Percentiles rank a stretch among this genome's conserved stretches.
These are phyloP conservation scores for Exophiala mesophila DNA, from an alignment of 2,329 filamentous ascomycete species.

Conservation along the genomic window DNA sequence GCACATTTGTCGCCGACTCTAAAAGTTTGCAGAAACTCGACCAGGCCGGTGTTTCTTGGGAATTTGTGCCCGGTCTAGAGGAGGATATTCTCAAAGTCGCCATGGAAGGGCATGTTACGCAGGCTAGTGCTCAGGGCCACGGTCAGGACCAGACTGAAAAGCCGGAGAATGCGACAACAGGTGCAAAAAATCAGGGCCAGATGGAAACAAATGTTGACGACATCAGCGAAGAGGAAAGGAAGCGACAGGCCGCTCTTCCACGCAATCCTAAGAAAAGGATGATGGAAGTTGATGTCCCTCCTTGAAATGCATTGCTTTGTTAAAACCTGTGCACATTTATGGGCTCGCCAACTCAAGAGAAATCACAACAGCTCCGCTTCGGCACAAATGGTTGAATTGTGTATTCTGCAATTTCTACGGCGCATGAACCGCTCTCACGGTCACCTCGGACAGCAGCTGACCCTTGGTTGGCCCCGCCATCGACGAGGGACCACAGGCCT, in stretches of 20 bases:
- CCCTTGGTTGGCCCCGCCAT: too few relatives aligned
- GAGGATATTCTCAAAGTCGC: conserved; percentile 75
- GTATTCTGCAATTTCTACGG: too few relatives aligned
- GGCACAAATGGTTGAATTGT: too few relatives aligned
- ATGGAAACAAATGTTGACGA: conserved; percentile 35
- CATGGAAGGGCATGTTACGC: conserved; percentile 67
- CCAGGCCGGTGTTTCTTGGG: conserved; percentile 66
- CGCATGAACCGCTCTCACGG: too few relatives aligned
- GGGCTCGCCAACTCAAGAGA: too few relatives aligned
- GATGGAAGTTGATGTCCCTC: conserved; percentile 34
- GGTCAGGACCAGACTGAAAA: not conserved
- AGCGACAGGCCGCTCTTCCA: conserved; percentile 34
- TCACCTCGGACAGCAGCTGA: too few relatives aligned
- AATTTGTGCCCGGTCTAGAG: conserved; percentile 70
- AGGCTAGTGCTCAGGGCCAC: conserved; percentile 13
- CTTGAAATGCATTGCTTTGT: conserved; percentile 1
- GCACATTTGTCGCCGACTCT: conserved; percentile 82
- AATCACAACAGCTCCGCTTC: too few relatives aligned
- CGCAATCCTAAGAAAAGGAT: conserved; percentile 45
- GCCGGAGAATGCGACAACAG: not conserved
- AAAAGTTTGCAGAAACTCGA: conserved; percentile 66
- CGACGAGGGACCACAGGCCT: too few relatives aligned
- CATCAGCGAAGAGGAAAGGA: conserved; percentile 36
- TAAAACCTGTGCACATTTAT: too few relatives aligned
- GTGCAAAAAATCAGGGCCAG: not conserved